These are phyloP conservation scores for Dunaliella primolecta DNA, from an alignment of 139 green algal genomes.

Conservation along the genomic window DNA sequence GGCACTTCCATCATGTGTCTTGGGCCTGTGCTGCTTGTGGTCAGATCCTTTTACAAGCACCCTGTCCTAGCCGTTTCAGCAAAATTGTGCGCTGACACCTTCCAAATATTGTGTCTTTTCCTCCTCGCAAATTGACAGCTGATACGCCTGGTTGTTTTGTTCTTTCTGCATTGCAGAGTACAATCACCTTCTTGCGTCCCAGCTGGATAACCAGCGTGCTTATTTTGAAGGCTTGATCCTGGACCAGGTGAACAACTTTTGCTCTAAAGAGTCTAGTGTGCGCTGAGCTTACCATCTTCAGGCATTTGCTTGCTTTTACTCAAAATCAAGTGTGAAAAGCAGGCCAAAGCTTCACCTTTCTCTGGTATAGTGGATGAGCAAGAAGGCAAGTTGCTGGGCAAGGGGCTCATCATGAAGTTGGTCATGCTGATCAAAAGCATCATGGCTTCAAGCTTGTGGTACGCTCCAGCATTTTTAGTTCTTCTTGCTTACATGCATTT, in stretches of 20 bases:
- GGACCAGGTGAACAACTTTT: conserved; percentile 26
- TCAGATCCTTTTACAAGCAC: no score
- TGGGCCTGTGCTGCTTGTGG: no score
- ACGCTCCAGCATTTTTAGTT: no score
- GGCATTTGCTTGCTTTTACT: background rate
- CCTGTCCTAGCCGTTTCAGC: no score
- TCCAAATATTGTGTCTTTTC: no score
- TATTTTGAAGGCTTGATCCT: conserved; percentile 76
- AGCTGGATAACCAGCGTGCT: conserved; percentile 86
- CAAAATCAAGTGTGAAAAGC: background rate
- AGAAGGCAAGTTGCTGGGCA: background rate
- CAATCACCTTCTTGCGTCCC: conserved; percentile 84
- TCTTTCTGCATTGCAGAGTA: conserved; percentile 85
- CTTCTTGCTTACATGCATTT: no score
- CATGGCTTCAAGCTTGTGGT: no score
- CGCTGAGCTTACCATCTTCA: background rate
- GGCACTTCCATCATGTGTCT: no score
- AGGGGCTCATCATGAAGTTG: background rate
- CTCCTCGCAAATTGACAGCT: no score
- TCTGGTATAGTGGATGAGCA: no score
- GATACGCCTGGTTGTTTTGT: conserved; percentile 47
- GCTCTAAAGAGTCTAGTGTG: background rate
- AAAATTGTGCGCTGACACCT: no score
- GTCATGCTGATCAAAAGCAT: background rate
- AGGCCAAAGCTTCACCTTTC: background rate